phyloP scores from a whole-genome alignment of 2,329 filamentous ascomycete species.

The Fusarium vanettenii region DNA sequence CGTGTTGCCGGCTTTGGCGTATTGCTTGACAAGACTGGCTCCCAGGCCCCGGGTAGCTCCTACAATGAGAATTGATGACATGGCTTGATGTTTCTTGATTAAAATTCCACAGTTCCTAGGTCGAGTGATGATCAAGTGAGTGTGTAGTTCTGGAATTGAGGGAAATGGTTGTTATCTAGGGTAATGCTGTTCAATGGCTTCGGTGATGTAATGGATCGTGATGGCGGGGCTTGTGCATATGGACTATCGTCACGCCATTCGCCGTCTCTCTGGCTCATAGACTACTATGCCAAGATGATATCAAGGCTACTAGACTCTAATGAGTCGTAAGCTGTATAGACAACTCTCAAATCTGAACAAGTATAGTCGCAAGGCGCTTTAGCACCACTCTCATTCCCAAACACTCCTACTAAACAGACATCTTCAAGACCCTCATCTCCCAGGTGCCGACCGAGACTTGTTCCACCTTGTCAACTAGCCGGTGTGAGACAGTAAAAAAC shows the following conservation, averaged over 20 bases:
- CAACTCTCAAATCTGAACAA: not conserved
- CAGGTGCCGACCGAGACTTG: slow-evolving; percentile 1
- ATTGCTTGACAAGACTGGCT: slow-evolving; percentile 68
- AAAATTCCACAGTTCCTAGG: not conserved
- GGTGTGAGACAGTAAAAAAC: not conserved
- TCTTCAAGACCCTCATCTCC: not conserved
- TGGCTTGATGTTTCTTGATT: slow-evolving; percentile 34
- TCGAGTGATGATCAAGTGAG: not conserved
- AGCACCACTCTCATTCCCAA: not conserved
- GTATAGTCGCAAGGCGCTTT: not conserved
- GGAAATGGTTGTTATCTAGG: not conserved
- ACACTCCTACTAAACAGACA: not conserved
- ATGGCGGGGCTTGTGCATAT: slow-evolving; percentile 14
- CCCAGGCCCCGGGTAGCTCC: slow-evolving; percentile 78
- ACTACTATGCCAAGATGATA: too few relatives aligned
- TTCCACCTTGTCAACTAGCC: not conserved
- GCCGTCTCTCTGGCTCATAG: not conserved
- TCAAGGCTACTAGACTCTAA: too few relatives aligned
- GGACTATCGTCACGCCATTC: slow-evolving; percentile 17
- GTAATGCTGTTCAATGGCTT: slow-evolving; percentile 3
- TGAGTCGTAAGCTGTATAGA: too few relatives aligned
- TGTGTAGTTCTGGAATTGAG: not conserved
- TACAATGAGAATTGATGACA: slow-evolving; percentile 69
- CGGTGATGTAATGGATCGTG: slow-evolving; percentile 36
- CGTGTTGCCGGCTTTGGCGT: slow-evolving; percentile 59